Evolutionary conservation across 352 stramenopile genomes (phyloP), one percentile per base, ranked within the genome.

Genomic region (Phytophthora nicotianae): DNA sequence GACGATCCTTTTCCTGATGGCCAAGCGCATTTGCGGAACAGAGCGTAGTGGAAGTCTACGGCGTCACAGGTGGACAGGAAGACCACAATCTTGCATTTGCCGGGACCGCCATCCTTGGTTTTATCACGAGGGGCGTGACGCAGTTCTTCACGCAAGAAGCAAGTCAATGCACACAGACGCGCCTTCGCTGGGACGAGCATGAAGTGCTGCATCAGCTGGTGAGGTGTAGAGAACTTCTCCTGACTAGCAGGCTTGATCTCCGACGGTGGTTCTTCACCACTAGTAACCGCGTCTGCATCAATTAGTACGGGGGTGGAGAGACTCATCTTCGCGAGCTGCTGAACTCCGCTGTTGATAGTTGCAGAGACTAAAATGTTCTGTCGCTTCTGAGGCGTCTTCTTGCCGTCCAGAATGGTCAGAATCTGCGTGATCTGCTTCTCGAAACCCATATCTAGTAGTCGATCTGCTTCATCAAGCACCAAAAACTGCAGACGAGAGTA

Each of bases 381-480:
- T 10, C 83, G 72, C 47, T 81, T 83, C 45, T 70, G 62, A 19
- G 93, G 87, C 9, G 81, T 82, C 29, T 90, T 96, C 67, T 98
- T 92, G n/a, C 84, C 81, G 52, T 98, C 97, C 13, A 96, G 90
- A 53, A 99, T 92, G 53, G 72, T 73, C 55, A 99, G 83, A 67
- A 99, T 99, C 45, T 97, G 89, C 45, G 94, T 95, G 77, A 99
- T 99, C 75, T 99, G 96, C 51, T 98, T 98, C 77, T 99, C 97
- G 65, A 99, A 99, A 24, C 97, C 98, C 98, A 99, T 99, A 74
- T 99, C 98, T 14, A 99, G 75, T 92, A 99, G 97, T 32, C 97
- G 88, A 91, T 99, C 98, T 68, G 97, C 97, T 66, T 99, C 98
- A 69, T 99, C 98, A 0, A 99, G 81, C 16, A 99, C 88, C 24